Percentiles rank a stretch among this genome's conserved stretches.
Evolutionary conservation across 192 early-diverging fungal species (phyloP).

Genomic region (Phlyctochytrium bullatum): DNA sequence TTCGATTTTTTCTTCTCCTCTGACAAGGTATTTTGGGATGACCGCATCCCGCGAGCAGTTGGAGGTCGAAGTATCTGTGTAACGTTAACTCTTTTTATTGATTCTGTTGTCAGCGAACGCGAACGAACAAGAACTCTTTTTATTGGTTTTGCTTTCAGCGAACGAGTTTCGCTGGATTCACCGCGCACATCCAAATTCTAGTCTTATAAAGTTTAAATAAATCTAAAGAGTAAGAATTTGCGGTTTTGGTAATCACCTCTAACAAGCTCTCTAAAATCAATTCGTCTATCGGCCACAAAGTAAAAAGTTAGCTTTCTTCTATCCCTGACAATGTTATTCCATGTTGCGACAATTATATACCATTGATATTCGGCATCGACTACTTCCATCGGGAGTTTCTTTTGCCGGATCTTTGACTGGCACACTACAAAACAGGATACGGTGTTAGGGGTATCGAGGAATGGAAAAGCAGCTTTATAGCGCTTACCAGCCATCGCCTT

Average conservation of each 20-base stretch:
- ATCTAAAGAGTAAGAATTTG: slow-evolving; percentile 46
- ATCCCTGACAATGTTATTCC: slow-evolving; percentile 57
- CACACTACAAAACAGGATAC: slow-evolving; percentile 50
- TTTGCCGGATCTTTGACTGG: slow-evolving; percentile 84
- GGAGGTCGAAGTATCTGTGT: too few species aligned
- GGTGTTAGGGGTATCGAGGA: not conserved
- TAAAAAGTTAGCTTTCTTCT: slow-evolving; percentile 96
- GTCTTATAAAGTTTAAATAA: slow-evolving; percentile 98
- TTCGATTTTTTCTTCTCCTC: slow-evolving; percentile 92
- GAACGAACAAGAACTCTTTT: too few species aligned
- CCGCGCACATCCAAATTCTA: slow-evolving; percentile 90
- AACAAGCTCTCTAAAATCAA: slow-evolving; percentile 96
- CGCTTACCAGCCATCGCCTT: slow-evolving; percentile 66
- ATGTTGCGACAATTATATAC: slow-evolving; percentile 40
- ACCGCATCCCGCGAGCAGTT: too few species aligned
- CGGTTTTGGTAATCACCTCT: slow-evolving; percentile 46
- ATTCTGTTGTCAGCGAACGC: too few species aligned
- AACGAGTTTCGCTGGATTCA: slow-evolving; percentile 41
- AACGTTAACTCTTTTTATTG: too few species aligned
- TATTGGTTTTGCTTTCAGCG: too few species aligned
- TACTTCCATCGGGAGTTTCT: slow-evolving; percentile 91
- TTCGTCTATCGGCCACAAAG: slow-evolving; percentile 88
- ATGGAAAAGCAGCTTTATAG: not conserved
- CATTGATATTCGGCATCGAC: slow-evolving; percentile 98
- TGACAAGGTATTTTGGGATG: too few species aligned